Base-by-base conservation (phyloP, 345 rosid species). In the Xanthoceras sorbifolium region DNA sequence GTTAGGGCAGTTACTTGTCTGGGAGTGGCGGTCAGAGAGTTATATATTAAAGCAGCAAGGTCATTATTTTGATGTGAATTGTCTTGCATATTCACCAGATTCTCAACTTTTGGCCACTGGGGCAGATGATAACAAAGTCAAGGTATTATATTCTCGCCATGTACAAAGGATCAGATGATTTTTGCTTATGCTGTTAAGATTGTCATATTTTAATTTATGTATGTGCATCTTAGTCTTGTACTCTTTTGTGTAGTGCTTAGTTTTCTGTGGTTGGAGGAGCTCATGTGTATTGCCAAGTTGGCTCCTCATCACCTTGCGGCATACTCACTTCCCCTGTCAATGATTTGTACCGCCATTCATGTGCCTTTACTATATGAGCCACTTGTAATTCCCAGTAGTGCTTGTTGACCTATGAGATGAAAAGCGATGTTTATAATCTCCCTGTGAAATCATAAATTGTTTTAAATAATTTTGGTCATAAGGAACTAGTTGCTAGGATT, bases 1-100 rank as follows among this genome's bases (percentile, higher is more conserved):
- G 83, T 87, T 93, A 9, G 97, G 99, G 77, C 99, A 96, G 80
- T 82, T 93, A 81, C 93, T 93, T 55, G 97, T 96, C 40, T 96
- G 99, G 99, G 99, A 96, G 69, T 96, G 99, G 98, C 85, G 90
- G 69, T 90, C 97, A 0, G 99, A 96, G 78, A 96, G 94, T 86
- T 93, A 93, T 83, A 85, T 96, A 85, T 73, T 93, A 85, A 96
- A 93, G 90, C 99, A 96, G 76, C 98, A 96, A 81, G 99, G 99
- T n/a, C 99, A 96, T 79, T 96, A 89, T 80, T 93, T 93, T 80
- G 99, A 93, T 79, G 93, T 93, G 61, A 90, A 92, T 82, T 92
- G 94, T 83, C 82, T 95, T 57, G 91, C 94, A 42, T 95, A 92
- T 83, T 95, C 99, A 0, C 94, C 97, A 1, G 98, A 95, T 83